These are phyloP conservation scores for Triticum turgidum DNA, from an alignment of 176 grass and related monocot genomes.

Conservation along the genomic window DNA sequence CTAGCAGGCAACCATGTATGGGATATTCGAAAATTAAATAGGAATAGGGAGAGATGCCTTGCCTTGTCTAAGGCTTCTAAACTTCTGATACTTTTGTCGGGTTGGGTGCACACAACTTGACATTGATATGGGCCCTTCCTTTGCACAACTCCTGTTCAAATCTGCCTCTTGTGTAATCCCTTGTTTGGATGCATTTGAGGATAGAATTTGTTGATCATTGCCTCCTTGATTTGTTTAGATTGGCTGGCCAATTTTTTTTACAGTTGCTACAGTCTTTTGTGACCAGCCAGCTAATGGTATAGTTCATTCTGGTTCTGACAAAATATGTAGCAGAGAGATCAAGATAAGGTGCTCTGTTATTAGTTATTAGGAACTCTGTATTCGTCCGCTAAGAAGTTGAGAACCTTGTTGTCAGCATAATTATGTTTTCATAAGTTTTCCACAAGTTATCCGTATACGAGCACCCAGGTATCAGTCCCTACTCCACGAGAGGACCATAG, in stretches of 20 bases:
- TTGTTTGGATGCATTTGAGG: constrained; percentile 1
- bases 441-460: constrained; percentile 5
- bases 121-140: not conserved
- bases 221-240: not conserved
- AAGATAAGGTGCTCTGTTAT: constrained; percentile 6
- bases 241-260: not conserved
- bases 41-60: not conserved
- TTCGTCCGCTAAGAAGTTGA: not conserved
- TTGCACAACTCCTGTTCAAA: not conserved
- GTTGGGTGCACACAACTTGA: not conserved
- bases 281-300: not conserved
- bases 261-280: not conserved
- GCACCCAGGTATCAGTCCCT: not conserved
- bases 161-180: not conserved
- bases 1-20: not conserved
- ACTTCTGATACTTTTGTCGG: not conserved
- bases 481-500: not conserved
- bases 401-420: not conserved
- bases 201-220: not conserved
- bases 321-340: constrained; percentile 15
- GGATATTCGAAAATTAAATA: not conserved
- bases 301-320: not conserved
- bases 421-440: constrained; percentile 16
- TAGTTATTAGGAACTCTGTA: constrained; percentile 17
- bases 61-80: constrained; percentile 8